Percentiles rank a stretch among this genome's conserved stretches.
phyloP scores from a whole-genome alignment of 2,329 filamentous ascomycete genomes.

The Fusarium xylarioides region DNA sequence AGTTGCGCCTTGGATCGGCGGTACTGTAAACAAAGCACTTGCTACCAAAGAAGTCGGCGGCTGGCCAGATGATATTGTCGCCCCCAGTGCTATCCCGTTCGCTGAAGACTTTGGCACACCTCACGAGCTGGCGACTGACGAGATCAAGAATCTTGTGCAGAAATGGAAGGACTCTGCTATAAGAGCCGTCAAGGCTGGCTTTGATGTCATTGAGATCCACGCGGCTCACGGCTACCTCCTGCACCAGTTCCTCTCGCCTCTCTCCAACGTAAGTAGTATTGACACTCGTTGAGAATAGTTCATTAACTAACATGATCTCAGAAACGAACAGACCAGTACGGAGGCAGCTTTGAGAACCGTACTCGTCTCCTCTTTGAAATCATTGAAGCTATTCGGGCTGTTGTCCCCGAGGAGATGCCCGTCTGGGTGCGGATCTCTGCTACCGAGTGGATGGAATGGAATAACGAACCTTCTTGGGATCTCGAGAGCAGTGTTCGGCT shows the following conservation, averaged over 20 bases:
- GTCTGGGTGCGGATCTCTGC: slow-evolving; percentile 68
- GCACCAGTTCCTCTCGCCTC: slow-evolving; percentile 69
- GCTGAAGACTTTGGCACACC: slow-evolving; percentile 68
- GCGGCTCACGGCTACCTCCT: slow-evolving; percentile 74
- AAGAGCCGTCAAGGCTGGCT: slow-evolving; percentile 72
- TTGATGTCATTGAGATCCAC: slow-evolving; percentile 79
- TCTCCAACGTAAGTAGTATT: slow-evolving; percentile 58
- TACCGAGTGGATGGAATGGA: slow-evolving; percentile 69
- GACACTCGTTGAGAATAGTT: background rate
- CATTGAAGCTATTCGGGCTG: slow-evolving; percentile 59
- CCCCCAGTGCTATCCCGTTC: slow-evolving; percentile 64
- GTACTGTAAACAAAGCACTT: slow-evolving; percentile 56
- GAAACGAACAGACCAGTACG: slow-evolving; percentile 70
- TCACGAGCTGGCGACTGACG: slow-evolving; percentile 71
- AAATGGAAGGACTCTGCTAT: slow-evolving; percentile 68
- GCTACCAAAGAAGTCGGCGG: slow-evolving; percentile 63
- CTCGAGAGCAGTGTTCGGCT: slow-evolving; percentile 62
- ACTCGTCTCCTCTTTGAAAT: slow-evolving; percentile 68
- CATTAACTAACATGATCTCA: slow-evolving; percentile 34
- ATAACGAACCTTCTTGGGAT: slow-evolving; percentile 67
- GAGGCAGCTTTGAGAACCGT: slow-evolving; percentile 72
- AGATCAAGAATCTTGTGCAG: slow-evolving; percentile 72
- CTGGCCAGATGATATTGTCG: slow-evolving; percentile 66
- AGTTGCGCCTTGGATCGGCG: slow-evolving; percentile 69
- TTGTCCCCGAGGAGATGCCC: slow-evolving; percentile 63